A percentile compares a stretch with the other conserved stretches of the same genome.
phyloP scores from a whole-genome alignment of 768 basidiomycete species.

The Auriscalpium microsporum region DNA sequence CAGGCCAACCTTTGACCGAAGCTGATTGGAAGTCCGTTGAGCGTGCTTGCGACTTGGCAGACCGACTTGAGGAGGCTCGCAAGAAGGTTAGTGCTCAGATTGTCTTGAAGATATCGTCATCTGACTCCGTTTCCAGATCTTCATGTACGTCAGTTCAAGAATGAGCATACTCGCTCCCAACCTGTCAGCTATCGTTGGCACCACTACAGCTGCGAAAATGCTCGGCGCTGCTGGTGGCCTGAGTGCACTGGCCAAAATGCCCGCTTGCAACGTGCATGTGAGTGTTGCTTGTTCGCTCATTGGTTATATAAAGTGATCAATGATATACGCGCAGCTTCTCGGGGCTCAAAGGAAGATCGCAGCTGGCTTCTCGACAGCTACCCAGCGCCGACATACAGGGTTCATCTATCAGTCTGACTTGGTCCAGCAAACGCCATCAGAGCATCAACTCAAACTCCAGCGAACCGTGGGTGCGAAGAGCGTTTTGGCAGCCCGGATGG shows the following conservation, averaged over 20 bases:
- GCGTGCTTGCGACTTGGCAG: slow-evolving; percentile 82
- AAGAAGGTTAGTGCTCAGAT: slow-evolving; percentile 52
- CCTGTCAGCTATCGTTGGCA: slow-evolving; percentile 96
- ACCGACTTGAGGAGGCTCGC: slow-evolving; percentile 79
- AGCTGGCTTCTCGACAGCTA: slow-evolving; percentile 82
- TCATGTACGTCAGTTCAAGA: slow-evolving; percentile 98
- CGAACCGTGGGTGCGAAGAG: slow-evolving; percentile 90
- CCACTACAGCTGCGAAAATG: slow-evolving; percentile 95
- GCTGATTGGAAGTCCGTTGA: slow-evolving; percentile 75
- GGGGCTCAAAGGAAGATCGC: slow-evolving; percentile 92
- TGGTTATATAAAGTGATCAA: neutral
- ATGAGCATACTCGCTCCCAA: slow-evolving; percentile 99
- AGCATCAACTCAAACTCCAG: slow-evolving; percentile 88
- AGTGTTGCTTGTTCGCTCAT: slow-evolving; percentile 20
- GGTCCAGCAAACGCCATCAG: slow-evolving; percentile 75
- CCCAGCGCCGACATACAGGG: slow-evolving; percentile 88
- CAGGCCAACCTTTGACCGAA: slow-evolving; percentile 63
- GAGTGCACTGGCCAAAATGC: slow-evolving; percentile 85
- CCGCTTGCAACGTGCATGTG: slow-evolving; percentile 91
- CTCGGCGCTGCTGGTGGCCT: slow-evolving; percentile 96
- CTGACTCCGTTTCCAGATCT: slow-evolving; percentile 54
- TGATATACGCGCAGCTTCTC: slow-evolving; percentile 50
- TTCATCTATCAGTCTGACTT: slow-evolving; percentile 94
- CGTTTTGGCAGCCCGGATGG: slow-evolving; percentile 86
- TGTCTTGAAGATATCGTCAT: neutral